Base-by-base conservation (phyloP, 192 early-diverging fungal genomes). In the Podila minutissima region DNA sequence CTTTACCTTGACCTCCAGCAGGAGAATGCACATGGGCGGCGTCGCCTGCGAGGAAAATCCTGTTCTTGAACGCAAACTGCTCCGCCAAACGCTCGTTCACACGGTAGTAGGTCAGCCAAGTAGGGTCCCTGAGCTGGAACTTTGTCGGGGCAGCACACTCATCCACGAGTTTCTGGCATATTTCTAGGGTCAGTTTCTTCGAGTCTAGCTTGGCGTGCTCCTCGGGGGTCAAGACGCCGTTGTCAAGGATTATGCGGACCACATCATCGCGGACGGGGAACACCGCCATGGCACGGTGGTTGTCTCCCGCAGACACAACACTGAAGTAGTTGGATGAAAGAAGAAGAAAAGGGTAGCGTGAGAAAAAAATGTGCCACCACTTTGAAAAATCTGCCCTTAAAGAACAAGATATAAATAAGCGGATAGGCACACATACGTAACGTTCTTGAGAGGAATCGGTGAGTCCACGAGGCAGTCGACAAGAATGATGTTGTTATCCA, bases 1-100 rank as follows among this genome's bases (percentile, higher is more conserved):
- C n/a, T n/a, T 37, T 72, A 73, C 76, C 76, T 61, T 84, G 83
- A 29, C 29, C 29, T 29, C 29, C 29, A 29, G 29, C 29, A 29
- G 29, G 29, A 29, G 29, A 29, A 3, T 72, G 82, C 0, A 74
- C 72, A 69, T 88, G 85, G 5, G 78, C 68, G 0, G 86, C 84
- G 66, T 88, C 86, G 4, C 86, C 86, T 31, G 74, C 86, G 55
- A 85, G 59, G 62, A 85, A 88, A 11, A 88, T 63, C 33, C 85
- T 62, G 32, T 72, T 58, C 49, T 81, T 81, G 71, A 72, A 64
- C 6, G 60, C 37, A 37, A 69, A 81, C 20, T 68, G 60, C 62
- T 81, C 76, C 1, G 76, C 76, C 2, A 68, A 66, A 6, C 76
- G 60, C 28, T 81, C 76, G 58, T 81, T 81, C 17, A 81, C 76